These are phyloP conservation scores for Tuctoria greenei DNA, from an alignment of 176 grass and related monocot genomes.

Conservation along the genomic window DNA sequence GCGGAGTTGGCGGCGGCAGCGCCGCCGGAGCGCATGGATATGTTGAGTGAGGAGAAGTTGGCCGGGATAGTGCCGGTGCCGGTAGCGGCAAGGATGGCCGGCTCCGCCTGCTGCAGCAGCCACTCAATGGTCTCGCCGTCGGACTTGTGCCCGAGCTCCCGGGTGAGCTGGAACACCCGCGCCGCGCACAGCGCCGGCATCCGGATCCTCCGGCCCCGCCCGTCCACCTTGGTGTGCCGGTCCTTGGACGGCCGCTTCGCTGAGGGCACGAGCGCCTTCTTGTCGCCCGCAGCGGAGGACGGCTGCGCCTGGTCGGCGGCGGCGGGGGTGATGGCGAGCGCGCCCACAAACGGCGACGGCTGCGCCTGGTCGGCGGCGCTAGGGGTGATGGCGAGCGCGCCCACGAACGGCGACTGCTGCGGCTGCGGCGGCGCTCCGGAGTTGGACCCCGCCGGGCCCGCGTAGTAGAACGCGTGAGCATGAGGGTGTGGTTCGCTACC, in stretches of 20 bases:
- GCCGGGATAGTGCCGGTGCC: constrained; percentile 94
- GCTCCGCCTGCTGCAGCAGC: constrained; percentile 95
- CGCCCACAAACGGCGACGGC: constrained; percentile 65
- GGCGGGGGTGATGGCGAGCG: constrained; percentile 49
- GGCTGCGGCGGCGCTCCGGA: constrained; percentile 6
- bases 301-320: background rate
- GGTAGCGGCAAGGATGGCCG: constrained; percentile 87
- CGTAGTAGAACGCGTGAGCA: constrained; percentile 58
- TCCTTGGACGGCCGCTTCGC: constrained; percentile 86
- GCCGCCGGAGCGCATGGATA: constrained; percentile 43
- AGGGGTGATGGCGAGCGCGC: constrained; percentile 52
- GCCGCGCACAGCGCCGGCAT: constrained; percentile 98
- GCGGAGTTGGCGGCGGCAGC: constrained; percentile 8
- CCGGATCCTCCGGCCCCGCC: constrained; percentile 81
- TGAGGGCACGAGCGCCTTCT: constrained; percentile 48
- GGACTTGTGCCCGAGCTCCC: constrained; percentile 94
- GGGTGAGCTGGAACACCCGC: constrained; percentile 92
- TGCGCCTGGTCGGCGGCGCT: background rate
- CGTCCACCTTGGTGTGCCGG: constrained; percentile 96
- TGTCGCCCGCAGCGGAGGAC: constrained; percentile 38
- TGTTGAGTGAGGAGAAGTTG: constrained; percentile 83
- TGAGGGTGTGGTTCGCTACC: constrained; percentile 38
- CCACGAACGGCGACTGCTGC: constrained; percentile 63
- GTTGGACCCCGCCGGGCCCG: constrained; percentile 36
- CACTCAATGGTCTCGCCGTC: constrained; percentile 99